Conservation (phyloP, 208 protist species). For the Trichomonas gallinae region DNA sequence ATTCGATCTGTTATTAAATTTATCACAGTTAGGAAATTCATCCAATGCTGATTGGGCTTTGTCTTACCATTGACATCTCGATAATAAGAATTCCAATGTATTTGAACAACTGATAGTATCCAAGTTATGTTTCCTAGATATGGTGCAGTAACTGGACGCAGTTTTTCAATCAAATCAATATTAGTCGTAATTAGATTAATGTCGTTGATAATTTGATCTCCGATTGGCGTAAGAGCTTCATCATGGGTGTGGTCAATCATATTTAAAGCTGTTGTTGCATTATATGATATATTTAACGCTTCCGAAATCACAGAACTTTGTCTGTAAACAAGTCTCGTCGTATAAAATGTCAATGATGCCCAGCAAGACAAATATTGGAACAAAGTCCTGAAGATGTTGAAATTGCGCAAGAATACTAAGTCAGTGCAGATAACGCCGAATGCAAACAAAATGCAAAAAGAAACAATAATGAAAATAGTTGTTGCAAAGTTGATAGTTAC, state of each 20-base stretch:
- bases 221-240: too few species aligned
- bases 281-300: neutral
- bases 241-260: too few species aligned
- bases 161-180: too few species aligned
- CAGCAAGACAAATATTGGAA: neutral
- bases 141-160: too few species aligned
- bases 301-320: neutral
- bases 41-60: neutral
- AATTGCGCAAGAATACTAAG: neutral
- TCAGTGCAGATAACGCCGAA: neutral
- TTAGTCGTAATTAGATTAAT: too few species aligned
- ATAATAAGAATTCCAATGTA: neutral
- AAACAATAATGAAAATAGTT: neutral
- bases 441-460: neutral
- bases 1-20: neutral
- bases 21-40: neutral
- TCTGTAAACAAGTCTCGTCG: neutral
- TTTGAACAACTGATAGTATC: neutral
- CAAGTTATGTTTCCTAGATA: neutral
- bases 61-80: neutral
- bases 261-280: too few species aligned
- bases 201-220: too few species aligned
- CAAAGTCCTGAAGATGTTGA: neutral
- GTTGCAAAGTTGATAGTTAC: neutral
- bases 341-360: neutral